Evolutionary conservation across 192 early-diverging fungal species (phyloP).

Genomic region (Podila horticola): DNA sequence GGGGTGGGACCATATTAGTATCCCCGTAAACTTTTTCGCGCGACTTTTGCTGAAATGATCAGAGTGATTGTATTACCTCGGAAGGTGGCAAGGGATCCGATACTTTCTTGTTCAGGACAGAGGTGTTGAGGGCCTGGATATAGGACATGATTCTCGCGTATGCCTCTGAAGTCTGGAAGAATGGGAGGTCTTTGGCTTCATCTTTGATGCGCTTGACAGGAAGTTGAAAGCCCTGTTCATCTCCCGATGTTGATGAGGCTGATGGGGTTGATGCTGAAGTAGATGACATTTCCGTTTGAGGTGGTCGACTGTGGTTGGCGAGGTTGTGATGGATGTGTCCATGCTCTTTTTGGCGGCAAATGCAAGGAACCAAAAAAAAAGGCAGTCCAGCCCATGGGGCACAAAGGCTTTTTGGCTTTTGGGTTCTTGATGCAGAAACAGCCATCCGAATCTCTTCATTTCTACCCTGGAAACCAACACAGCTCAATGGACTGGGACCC

Average conservation of each 20-base stretch:
- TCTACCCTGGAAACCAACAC: not conserved
- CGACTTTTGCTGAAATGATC: not conserved
- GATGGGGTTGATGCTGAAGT: not conserved
- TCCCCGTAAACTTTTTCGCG: not conserved
- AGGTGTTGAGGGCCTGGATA: constrained; percentile 75
- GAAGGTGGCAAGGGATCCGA: constrained; percentile 67
- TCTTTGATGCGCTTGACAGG: constrained; percentile 49
- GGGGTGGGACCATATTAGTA: not conserved
- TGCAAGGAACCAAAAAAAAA: not conserved
- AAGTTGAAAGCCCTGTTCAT: constrained; percentile 6
- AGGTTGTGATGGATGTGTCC: not conserved
- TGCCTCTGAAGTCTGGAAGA: constrained; percentile 70
- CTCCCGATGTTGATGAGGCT: constrained; percentile 4
- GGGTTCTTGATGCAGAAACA: not conserved
- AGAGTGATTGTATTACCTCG: constrained; percentile 48
- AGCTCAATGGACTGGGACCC: constrained; percentile 31
- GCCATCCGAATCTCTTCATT: not conserved
- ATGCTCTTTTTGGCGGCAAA: constrained; percentile 3
- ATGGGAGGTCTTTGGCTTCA: constrained; percentile 50
- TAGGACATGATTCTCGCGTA: constrained; percentile 78
- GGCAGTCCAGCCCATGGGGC: not conserved
- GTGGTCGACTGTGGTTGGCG: not conserved
- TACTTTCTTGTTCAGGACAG: constrained; percentile 71
- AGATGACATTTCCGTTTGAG: not conserved
- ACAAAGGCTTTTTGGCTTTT: not conserved